Evolutionary conservation across 306 rosid genomes (phyloP).

Genomic region (Lathyrus tuberosus): DNA sequence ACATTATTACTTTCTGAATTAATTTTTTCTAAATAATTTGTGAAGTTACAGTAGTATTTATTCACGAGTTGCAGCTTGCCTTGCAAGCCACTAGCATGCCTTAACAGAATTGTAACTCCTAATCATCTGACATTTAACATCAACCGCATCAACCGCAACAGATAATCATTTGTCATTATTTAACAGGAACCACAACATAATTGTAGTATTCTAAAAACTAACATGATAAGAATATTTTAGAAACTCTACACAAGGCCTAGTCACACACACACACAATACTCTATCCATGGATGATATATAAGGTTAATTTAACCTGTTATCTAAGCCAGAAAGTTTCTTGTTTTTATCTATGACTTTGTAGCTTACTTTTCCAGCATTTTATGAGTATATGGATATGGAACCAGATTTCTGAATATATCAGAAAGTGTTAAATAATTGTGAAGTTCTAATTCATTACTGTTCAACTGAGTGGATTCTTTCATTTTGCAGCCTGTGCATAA

Average conservation of each 20-base stretch:
- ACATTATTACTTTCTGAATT: not conserved
- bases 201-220: not conserved
- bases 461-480: slow-evolving; percentile 38
- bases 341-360: slow-evolving; percentile 4
- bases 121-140: slow-evolving; percentile 10
- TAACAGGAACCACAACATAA: slow-evolving; percentile 12
- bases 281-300: slow-evolving; percentile 1
- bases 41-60: not conserved
- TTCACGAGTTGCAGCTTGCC: not conserved
- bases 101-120: not conserved
- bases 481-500: slow-evolving; percentile 89
- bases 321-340: not conserved
- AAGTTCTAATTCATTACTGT: slow-evolving; percentile 23
- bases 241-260: slow-evolving; percentile 1
- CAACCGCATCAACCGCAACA: slow-evolving; percentile 2
- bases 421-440: slow-evolving; percentile 12
- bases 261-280: not conserved
- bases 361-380: slow-evolving; percentile 10
- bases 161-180: not conserved
- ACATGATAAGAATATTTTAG: slow-evolving; percentile 1
- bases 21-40: not conserved
- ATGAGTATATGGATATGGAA: slow-evolving; percentile 23
- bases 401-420: slow-evolving; percentile 11
- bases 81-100: not conserved
- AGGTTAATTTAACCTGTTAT: slow-evolving; percentile 7